A percentile compares a stretch with the other conserved stretches of the same genome.
Conservation (phyloP, 2,329 filamentous ascomycete genomes). For the Escovopsis sp. region DNA sequence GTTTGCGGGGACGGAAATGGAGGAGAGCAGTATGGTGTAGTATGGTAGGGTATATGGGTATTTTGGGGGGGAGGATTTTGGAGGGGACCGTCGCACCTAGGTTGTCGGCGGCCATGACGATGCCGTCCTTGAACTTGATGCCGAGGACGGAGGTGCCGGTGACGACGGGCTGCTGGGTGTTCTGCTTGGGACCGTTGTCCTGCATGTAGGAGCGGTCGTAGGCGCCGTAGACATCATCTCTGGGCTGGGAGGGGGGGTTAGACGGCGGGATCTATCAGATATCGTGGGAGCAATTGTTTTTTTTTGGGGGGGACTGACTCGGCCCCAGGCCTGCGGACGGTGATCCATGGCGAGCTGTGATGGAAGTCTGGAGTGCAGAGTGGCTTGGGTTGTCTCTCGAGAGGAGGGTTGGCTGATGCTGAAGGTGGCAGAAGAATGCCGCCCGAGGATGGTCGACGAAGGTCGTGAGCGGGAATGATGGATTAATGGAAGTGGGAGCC, state of each 20-base stretch:
- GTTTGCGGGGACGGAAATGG: background rate
- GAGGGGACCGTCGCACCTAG: conserved; percentile 45
- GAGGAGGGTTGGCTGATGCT: too few relatives aligned
- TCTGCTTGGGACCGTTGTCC: conserved; percentile 54
- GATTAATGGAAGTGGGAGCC: too few relatives aligned
- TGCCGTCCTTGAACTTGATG: conserved; percentile 90
- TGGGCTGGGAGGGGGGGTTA: conserved; percentile 45
- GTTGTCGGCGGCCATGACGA: conserved; percentile 95
- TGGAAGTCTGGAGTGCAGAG: conserved; percentile 5
- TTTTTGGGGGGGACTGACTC: conserved; percentile 50
- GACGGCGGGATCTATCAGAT: too few relatives aligned
- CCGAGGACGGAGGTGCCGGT: conserved; percentile 93
- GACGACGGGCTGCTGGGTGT: conserved; percentile 85
- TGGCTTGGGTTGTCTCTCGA: too few relatives aligned
- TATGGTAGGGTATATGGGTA: too few relatives aligned
- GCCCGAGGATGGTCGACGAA: too few relatives aligned
- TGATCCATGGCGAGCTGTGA: conserved; percentile 55
- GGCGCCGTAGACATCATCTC: conserved; percentile 90
- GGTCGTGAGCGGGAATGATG: too few relatives aligned
- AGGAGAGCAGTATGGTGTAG: conserved; percentile 1
- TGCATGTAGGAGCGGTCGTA: conserved; percentile 84
- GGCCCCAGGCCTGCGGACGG: conserved; percentile 58
- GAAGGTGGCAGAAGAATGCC: too few relatives aligned
- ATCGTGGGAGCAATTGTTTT: too few relatives aligned
- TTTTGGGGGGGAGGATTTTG: too few relatives aligned